Evolutionary conservation across 176 grass and related monocot genomes (phyloP), one percentile per base, ranked within the genome.

Genomic region (Pharus latifolius): DNA sequence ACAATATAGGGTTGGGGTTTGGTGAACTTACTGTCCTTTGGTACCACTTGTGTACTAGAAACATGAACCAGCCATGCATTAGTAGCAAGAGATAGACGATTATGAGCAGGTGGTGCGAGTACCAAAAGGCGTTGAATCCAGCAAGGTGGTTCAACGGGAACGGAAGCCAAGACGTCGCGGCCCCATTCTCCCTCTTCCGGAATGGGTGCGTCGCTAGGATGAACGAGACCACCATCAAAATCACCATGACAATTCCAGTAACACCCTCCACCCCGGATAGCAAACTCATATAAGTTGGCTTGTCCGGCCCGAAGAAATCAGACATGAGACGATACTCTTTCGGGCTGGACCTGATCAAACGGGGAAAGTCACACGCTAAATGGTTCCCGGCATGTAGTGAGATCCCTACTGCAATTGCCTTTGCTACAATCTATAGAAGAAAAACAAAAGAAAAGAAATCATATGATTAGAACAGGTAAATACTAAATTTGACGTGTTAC

Each of bases 101-200:
- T 28, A 79, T 78, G 42, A 90, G 83, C n/a, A 96, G 81, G 80
- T 96, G 91, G 73, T 96, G 91, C 20, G 91, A 96, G 80, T 96
- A 96, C 91, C 91, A 96, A 57, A 90, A 96, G 44, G 87, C 84
- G 65, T 96, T 96, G 84, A 96, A 90, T 0, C 91, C 91, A 47
- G 87, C 86, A 40, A 96, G 91, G 52, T 82, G 87, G 46, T 80
- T 70, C 11, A 87, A 44, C 3, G 80, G 74, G 49, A 81, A 73
- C 2, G 82, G 75, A 1, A 86, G 59, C 23, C 17, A 40, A 49
- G 1, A 69, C 75, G 55, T 74, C 77, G 48, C 78, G 74, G 16
- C 6, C 18, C 64, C 5, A 2, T 7, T 9, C 35, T 60, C 43
- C 3, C 37, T 18, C 25, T 56, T 80, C 46, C 91, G 72, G 50